Evolutionary conservation across 2,329 filamentous ascomycete genomes (phyloP), one percentile per base, ranked within the genome.

Genomic region (Hortaea sp.): DNA sequence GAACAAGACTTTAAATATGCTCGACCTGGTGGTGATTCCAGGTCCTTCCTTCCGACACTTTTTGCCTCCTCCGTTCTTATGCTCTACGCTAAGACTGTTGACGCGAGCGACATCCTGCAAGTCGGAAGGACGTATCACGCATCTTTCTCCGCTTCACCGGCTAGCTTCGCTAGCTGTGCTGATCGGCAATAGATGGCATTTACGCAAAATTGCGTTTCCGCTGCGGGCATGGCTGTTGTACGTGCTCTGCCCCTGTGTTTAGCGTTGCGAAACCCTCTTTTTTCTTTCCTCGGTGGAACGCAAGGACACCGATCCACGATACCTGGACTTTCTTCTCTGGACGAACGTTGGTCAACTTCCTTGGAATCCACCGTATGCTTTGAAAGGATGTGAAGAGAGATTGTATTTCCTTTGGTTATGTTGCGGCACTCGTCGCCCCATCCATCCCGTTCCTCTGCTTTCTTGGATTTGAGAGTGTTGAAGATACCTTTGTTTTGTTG

Each of bases 361-460:
- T 45, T 42, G 49, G 47, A 11, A 52, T 53, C 49, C 44, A 48
- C 44, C 20, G 43, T 31, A 43, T 38, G 39, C 41, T 9, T 35
- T 35, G 32, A 37, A 46, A 46, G 45, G 42, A 49, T 35, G 31
- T 41, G 49, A 54, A 57, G 56, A 55, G 60, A 49, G 58, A 43
- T 61, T 34, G 60, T 46, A 49, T 57, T 62, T 61, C 51, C 47
- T 43, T 35, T 35, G 50, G 51, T 51, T 49, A 53, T 58, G 56
- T 60, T 46, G 51, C 56, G 56, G 57, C 41, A 58, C 60, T 60
- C 43, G 30, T 45, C 47, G 58, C 62, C 62, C 63, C 62, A 54
- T 63, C 59, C 67, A 66, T 66, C 69, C 70, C 57, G 69, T 55
- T 62, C 64, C 69, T 68, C 68, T 64, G 51, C 52, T 50, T 52